These are phyloP conservation scores for Bothriochloa decipiens DNA, from an alignment of 176 grass and related monocot genomes.

Conservation along the genomic window DNA sequence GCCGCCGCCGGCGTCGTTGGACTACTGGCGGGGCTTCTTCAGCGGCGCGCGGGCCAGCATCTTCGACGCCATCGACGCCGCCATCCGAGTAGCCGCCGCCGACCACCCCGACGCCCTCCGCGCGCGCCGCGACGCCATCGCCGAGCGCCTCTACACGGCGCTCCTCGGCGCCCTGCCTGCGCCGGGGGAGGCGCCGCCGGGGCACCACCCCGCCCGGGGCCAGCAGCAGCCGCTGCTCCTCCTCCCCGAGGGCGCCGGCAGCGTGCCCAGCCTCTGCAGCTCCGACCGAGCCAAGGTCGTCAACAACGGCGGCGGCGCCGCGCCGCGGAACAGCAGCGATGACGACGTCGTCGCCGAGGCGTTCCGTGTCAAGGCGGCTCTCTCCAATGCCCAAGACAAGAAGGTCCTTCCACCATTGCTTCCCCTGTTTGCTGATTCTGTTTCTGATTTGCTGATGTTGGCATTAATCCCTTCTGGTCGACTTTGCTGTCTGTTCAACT, in stretches of 20 bases:
- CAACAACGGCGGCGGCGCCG: conserved; percentile 36
- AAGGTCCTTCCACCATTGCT: conserved; percentile 35
- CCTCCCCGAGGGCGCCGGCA: conserved; percentile 35
- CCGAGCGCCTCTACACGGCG: conserved; percentile 56
- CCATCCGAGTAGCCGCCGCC: conserved; percentile 59
- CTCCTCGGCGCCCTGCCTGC: conserved; percentile 34
- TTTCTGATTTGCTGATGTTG: not conserved
- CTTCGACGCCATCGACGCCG: conserved; percentile 65
- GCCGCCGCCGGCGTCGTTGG: conserved; percentile 39
- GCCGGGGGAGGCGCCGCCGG: not conserved
- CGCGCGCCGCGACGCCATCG: conserved; percentile 60
- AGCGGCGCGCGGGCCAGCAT: conserved; percentile 48
- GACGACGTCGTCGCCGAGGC: conserved; percentile 38
- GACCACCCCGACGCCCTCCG: conserved; percentile 56
- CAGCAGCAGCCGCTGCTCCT: not conserved
- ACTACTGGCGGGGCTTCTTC: conserved; percentile 78
- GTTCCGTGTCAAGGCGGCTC: conserved; percentile 54
- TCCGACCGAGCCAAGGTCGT: conserved; percentile 52
- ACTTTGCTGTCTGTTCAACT: not conserved
- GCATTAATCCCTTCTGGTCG: conserved; percentile 13
- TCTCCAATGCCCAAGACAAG: conserved; percentile 41
- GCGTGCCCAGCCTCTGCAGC: conserved; percentile 66
- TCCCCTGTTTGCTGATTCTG: not conserved
- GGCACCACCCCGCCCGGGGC: not conserved
- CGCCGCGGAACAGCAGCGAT: not conserved